Base-by-base conservation (phyloP, 2,329 filamentous ascomycete genomes). In the Uncinocarpus reesii region DNA sequence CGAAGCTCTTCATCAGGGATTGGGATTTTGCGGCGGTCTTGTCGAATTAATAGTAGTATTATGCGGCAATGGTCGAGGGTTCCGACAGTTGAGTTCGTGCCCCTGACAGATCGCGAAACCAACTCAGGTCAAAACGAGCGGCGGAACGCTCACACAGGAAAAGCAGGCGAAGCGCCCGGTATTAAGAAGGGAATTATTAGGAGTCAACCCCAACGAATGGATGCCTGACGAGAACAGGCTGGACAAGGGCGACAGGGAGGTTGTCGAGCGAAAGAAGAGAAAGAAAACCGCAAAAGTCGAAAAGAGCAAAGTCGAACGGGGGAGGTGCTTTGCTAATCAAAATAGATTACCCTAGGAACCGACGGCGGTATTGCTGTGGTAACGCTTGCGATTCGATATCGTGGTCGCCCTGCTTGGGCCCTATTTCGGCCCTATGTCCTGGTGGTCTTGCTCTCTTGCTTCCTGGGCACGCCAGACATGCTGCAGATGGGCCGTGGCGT, bases 121-220 rank as follows among this genome's bases (percentile, higher is more conserved):
- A 29, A 41, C 46, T 7, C 18, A 43, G 47, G 42, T 42, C 24
- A 51, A 48, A 47, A 43, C 36, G 47, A 50, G 35, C 18, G 43
- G 50, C 37, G 29, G 35, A 53, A 49, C n/a, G 16, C 18, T 16
- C 36, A 28, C 28, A n/a, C 31, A 8, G 11, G 37, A 28, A 24
- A 41, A 41, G 6, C 11, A 40, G 36, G 36, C 36, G 36, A 29
- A 28, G 44, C 45, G 31, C 26, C 6, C 18, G 16, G 34, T n/a
- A 36, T 36, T 7, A 20, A 36, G 34, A 49, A 38, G 23, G 24
- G 29, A 24, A 49, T 20, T 36, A 41, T 13, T 18, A 40, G 36
- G 38, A 42, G n/a, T 31, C 38, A 42, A 42, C 15, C 38, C 38
- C 11, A 42, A 42, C 38, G 38, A 42, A 31, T 29, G 38, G 38